A percentile compares a stretch with the other conserved stretches of the same genome.
Evolutionary conservation across 352 stramenopile genomes (phyloP).

Genomic region (Pythium guiyangense): DNA sequence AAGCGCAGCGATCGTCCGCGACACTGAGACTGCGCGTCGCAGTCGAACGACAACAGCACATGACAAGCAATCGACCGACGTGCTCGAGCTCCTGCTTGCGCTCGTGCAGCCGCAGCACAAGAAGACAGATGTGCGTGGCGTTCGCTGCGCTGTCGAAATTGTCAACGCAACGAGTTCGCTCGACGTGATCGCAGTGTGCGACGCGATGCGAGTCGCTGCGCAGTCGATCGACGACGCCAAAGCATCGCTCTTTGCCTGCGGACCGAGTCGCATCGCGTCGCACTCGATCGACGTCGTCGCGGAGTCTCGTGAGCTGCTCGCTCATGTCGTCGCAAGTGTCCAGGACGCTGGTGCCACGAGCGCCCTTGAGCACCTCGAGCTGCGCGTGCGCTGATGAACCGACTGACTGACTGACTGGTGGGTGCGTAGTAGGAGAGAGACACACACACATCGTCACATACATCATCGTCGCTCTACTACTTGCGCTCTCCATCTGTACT

Average conservation of each 20-base stretch:
- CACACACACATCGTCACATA: not conserved
- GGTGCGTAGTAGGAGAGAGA: no score
- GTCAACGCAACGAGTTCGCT: not conserved
- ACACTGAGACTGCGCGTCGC: not conserved
- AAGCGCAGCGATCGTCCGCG: not conserved
- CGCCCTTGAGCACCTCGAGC: not conserved
- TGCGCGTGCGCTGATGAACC: conserved; percentile 1
- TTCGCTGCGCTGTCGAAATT: not conserved
- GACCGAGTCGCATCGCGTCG: conserved; percentile 3
- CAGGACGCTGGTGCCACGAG: no score
- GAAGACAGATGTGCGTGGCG: not conserved
- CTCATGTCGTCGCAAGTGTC: not conserved
- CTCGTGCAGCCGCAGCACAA: not conserved
- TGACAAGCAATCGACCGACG: conserved; percentile 5
- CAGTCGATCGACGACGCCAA: not conserved
- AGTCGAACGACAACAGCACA: not conserved
- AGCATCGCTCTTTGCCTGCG: conserved; percentile 1
- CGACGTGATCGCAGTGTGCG: not conserved
- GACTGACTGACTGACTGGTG: no score
- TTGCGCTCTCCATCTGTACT: not conserved
- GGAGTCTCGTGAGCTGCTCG: conserved; percentile 7
- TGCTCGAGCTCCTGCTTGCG: conserved; percentile 8
- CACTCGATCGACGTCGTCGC: conserved; percentile 1
- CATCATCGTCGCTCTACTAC: no score
- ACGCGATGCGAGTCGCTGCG: conserved; percentile 4